Conservation (phyloP, 164 flowering plant species). For the Umbilicus rupestris region DNA sequence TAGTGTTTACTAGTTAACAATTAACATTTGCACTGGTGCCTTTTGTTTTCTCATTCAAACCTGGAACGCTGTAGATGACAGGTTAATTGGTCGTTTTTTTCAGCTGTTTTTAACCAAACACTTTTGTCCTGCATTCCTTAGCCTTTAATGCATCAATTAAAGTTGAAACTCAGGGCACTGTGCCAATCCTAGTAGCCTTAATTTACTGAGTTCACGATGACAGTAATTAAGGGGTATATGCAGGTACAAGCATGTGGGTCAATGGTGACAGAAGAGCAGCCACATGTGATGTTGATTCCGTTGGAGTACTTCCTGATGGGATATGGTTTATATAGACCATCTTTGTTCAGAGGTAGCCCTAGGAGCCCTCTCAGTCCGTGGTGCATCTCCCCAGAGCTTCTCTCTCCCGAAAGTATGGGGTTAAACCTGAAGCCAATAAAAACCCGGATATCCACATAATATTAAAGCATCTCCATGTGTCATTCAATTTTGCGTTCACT, state of each 20-base stretch:
- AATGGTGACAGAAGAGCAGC: constrained; percentile 90
- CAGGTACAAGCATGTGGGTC: constrained; percentile 90
- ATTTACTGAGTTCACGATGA: neutral
- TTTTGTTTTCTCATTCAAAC: neutral
- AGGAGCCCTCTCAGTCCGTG: constrained; percentile 36
- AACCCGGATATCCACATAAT: constrained; percentile 21
- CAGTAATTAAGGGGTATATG: neutral
- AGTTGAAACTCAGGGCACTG: neutral
- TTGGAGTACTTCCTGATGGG: constrained; percentile 77
- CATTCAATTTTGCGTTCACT: neutral
- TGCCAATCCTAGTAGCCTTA: neutral
- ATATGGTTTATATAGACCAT: constrained; percentile 44
- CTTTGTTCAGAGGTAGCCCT: constrained; percentile 9
- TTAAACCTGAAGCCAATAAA: constrained; percentile 82
- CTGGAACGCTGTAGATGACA: neutral
- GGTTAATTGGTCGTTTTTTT: too few relatives aligned
- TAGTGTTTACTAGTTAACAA: neutral
- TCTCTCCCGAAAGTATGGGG: constrained; percentile 80
- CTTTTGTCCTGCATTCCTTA: neutral
- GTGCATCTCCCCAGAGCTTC: constrained; percentile 72
- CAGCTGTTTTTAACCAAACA: neutral
- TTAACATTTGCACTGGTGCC: neutral
- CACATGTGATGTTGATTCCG: constrained; percentile 74
- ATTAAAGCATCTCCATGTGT: neutral
- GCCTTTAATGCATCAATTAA: neutral